Percentiles rank a stretch among this genome's conserved stretches.
phyloP scores from a whole-genome alignment of 441 rosid genomes.

The Kokia cookei region DNA sequence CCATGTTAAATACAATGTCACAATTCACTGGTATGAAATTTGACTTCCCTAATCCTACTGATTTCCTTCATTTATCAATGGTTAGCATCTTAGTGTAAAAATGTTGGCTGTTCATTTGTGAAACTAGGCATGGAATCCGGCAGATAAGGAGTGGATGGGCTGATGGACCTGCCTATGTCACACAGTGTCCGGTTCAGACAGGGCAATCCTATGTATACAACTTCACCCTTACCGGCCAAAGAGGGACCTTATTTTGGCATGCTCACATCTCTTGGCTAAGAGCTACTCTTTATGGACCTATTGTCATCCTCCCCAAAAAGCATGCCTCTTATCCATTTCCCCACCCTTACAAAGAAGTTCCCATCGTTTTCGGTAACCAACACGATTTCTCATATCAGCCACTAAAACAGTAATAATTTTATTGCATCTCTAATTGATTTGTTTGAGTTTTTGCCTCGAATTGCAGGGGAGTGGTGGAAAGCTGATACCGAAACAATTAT shows the following conservation, averaged over 20 bases:
- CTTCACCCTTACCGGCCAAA: constrained; percentile 30
- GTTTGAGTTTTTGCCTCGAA: neutral
- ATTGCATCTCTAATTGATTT: neutral
- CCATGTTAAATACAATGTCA: constrained; percentile 28
- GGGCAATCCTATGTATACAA: constrained; percentile 24
- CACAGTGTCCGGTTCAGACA: constrained; percentile 32
- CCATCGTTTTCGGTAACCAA: constrained; percentile 22
- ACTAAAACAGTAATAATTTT: neutral
- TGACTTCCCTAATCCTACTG: neutral
- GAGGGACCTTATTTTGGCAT: constrained; percentile 33
- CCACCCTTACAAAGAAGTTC: constrained; percentile 23
- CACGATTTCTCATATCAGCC: neutral
- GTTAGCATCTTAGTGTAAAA: neutral
- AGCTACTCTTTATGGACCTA: constrained; percentile 25
- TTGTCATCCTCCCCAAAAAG: constrained; percentile 26
- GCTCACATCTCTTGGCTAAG: constrained; percentile 32
- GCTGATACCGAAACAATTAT: constrained; percentile 30
- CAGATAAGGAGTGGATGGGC: constrained; percentile 34
- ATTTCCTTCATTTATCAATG: neutral
- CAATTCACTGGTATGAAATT: constrained; percentile 28
- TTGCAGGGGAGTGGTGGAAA: constrained; percentile 40
- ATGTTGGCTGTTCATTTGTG: neutral
- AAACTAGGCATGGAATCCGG: constrained; percentile 27
- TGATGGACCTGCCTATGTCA: constrained; percentile 31
- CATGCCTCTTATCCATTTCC: constrained; percentile 26